Evolutionary conservation across 2,329 filamentous ascomycete genomes (phyloP).

Genomic region (Metarhizium guizhouense): DNA sequence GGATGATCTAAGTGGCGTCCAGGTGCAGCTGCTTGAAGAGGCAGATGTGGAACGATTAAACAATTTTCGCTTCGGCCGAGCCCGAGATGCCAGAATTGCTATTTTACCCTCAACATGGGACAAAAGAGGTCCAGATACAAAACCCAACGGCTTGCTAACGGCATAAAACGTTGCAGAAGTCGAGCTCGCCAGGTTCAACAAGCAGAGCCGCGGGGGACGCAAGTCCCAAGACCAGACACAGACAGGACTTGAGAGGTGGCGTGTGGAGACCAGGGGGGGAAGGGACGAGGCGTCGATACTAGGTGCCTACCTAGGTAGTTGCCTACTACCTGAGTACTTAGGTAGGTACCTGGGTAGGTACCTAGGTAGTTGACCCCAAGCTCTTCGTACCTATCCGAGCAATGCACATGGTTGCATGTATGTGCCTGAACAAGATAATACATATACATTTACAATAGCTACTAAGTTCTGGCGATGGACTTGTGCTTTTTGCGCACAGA

Average conservation of each 20-base stretch:
- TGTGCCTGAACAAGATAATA: too few relatives aligned
- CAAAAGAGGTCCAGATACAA: neutral
- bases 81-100: neutral
- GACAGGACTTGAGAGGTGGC: neutral
- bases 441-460: too few relatives aligned
- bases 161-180: neutral
- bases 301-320: too few relatives aligned
- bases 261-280: neutral
- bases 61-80: neutral
- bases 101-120: neutral
- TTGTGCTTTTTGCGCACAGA: too few relatives aligned
- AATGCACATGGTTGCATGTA: too few relatives aligned
- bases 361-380: too few relatives aligned
- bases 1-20: conserved; percentile 5
- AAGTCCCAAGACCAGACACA: neutral
- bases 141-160: neutral
- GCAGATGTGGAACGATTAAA: neutral
- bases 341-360: too few relatives aligned
- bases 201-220: neutral
- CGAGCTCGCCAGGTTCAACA: neutral
- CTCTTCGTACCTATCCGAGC: too few relatives aligned
- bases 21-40: neutral
- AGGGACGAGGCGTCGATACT: neutral
- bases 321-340: too few relatives aligned
- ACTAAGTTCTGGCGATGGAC: too few relatives aligned